Evolutionary conservation across 2,329 filamentous ascomycete genomes (phyloP).

Genomic region (Microsporum canis): DNA sequence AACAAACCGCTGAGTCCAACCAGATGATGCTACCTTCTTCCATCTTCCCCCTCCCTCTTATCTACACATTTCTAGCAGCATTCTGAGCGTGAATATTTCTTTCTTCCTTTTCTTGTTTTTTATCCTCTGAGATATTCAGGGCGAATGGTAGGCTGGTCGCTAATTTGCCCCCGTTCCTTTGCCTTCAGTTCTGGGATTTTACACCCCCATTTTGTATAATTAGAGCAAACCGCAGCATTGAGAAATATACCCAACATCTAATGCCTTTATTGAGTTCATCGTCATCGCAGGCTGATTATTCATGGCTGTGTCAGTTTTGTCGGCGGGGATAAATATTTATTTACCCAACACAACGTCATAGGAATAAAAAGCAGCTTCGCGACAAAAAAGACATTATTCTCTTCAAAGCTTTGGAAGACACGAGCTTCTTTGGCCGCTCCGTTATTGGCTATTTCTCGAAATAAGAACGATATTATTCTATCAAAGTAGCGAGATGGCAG

Average conservation of each 20-base stretch:
- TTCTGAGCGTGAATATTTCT: background rate
- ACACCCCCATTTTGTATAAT: background rate
- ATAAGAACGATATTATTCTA: background rate
- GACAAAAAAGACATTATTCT: background rate
- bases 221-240: background rate
- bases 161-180: background rate
- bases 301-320: background rate
- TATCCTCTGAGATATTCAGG: background rate
- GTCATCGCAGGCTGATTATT: background rate
- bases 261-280: background rate
- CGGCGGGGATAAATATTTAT: background rate
- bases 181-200: background rate
- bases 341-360: background rate
- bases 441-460: background rate
- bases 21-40: constrained; percentile 19
- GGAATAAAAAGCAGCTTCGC: background rate
- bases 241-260: background rate
- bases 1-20: constrained; percentile 40
- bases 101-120: background rate
- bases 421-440: background rate
- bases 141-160: background rate
- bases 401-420: background rate
- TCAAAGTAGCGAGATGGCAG: background rate
- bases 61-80: background rate
- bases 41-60: background rate